These are phyloP conservation scores for Marchantia polymorpha DNA, from an alignment of 225 moss, liverwort and hornwort species.

Conservation along the genomic window DNA sequence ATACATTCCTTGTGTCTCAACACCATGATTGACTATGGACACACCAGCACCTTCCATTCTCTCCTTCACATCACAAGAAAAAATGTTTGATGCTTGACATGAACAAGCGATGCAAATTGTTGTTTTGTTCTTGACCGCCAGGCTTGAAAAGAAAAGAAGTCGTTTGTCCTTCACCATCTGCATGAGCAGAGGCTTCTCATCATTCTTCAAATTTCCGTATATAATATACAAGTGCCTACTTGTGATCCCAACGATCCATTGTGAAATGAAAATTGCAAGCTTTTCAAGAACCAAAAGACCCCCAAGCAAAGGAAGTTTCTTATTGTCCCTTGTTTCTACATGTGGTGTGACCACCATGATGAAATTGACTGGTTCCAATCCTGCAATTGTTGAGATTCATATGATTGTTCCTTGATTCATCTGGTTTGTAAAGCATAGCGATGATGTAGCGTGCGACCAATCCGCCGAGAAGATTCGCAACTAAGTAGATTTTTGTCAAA, in stretches of 20 bases:
- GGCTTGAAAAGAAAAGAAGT: slow-evolving; percentile 69
- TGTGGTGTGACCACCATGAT: slow-evolving; percentile 74
- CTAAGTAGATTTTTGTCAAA: slow-evolving; percentile 66
- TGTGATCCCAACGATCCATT: slow-evolving; percentile 67
- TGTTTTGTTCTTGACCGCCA: too few relatives aligned
- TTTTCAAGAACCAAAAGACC: slow-evolving; percentile 56
- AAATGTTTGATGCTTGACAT: too few relatives aligned
- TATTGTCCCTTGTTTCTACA: slow-evolving; percentile 61
- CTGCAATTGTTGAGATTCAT: slow-evolving; percentile 46
- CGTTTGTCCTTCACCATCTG: slow-evolving; percentile 74
- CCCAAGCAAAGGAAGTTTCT: slow-evolving; percentile 69
- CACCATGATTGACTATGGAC: too few relatives aligned
- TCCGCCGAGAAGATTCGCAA: slow-evolving; percentile 86
- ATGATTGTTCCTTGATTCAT: not conserved
- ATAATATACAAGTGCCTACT: slow-evolving; percentile 78
- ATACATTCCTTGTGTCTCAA: too few relatives aligned
- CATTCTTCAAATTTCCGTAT: slow-evolving; percentile 44
- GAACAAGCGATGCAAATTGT: too few relatives aligned
- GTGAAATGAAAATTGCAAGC: slow-evolving; percentile 54
- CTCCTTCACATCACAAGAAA: too few relatives aligned
- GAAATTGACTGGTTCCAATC: slow-evolving; percentile 67
- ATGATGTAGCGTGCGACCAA: slow-evolving; percentile 78
- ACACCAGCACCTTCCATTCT: too few relatives aligned
- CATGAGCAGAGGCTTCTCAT: slow-evolving; percentile 52
- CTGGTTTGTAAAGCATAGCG: slow-evolving; percentile 46